Evolutionary conservation across 371 early-diverging fungal species (phyloP), one percentile per base, ranked within the genome.

Genomic region (Mortierella sp.): DNA sequence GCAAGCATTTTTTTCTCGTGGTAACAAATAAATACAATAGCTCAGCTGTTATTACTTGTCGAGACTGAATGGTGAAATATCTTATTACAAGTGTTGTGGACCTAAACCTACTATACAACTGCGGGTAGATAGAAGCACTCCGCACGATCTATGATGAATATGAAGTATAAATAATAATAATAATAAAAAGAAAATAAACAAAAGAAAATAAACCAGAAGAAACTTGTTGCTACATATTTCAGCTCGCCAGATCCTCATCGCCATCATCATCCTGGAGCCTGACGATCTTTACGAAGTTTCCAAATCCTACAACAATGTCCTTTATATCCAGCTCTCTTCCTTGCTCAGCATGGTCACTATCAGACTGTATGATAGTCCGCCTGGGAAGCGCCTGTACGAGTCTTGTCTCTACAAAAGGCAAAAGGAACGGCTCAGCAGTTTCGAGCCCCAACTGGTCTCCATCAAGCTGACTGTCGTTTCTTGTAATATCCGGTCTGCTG

Each of bases 241-340:
- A 24, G 40, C 47, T 45, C 24, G n/a, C 47, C 11, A 15, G 22
- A 11, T 75, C 63, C 28, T 70, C 67, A 4, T 74, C 74, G 5
- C 67, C 74, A 15, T 76, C 81, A 21, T 81, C 81, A 52, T 72
- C 72, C 53, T 69, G 62, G 2, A 81, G 48, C 7, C 72, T 76
- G 6, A 81, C 76, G 47, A 81, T 61, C 70, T 81, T 81, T 67
- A 81, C 68, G 38, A 69, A 81, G 60, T 81, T 81, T 36, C 81
- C 81, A 43, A 75, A 81, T 0, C 81, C 81, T n/a, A 81, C 60
- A 16, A 81, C 72, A 65, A 81, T 65, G 33, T 72, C 72, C 57
- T 58, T 68, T 45, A 70, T n/a, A 4, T 72, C 78, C 21, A 32
- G 40, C 43, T 58, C 69, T 43, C 24, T 48, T 28, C 58, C 50